These are phyloP conservation scores for Lentinula novae-zelandiae DNA, from an alignment of 1,284 basidiomycete species.

Conservation along the genomic window DNA sequence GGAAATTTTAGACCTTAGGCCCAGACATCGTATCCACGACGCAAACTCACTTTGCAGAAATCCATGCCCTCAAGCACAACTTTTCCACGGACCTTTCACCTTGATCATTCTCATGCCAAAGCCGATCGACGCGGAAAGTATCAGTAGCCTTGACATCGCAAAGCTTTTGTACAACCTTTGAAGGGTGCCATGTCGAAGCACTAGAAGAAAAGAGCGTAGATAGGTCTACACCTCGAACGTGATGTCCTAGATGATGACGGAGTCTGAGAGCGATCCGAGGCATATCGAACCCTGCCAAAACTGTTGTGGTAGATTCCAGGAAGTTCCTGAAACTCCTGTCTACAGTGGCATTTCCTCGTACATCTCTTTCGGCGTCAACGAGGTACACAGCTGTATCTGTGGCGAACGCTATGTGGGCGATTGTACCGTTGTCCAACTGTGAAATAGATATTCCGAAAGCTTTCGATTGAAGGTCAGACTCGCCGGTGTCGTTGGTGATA, in stretches of 20 bases:
- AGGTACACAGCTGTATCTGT: background rate
- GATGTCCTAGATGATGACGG: slow-evolving; percentile 19
- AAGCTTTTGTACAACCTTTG: slow-evolving; percentile 21
- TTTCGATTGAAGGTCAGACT: background rate
- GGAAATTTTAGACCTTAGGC: background rate
- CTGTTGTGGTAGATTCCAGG: background rate
- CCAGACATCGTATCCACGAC: background rate
- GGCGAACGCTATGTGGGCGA: slow-evolving; percentile 1
- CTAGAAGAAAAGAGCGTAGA: slow-evolving; percentile 23
- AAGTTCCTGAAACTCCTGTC: background rate
- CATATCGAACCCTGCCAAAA: slow-evolving; percentile 31
- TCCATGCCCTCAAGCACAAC: slow-evolving; percentile 33
- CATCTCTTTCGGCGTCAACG: background rate
- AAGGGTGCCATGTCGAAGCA: slow-evolving; percentile 23
- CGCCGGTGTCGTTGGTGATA: background rate
- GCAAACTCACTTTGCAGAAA: slow-evolving; percentile 28
- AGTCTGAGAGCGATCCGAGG: slow-evolving; percentile 26
- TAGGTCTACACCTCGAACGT: slow-evolving; percentile 29
- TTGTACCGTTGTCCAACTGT: background rate
- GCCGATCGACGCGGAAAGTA: slow-evolving; percentile 20
- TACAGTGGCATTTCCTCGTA: background rate
- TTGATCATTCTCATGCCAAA: slow-evolving; percentile 26
- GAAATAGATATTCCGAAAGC: slow-evolving; percentile 8
- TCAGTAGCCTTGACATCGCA: slow-evolving; percentile 16
- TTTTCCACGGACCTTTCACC: slow-evolving; percentile 14